Evolutionary conservation across 2,329 filamentous ascomycete genomes (phyloP), one percentile per base, ranked within the genome.

Genomic region (Diaporthe destruens): DNA sequence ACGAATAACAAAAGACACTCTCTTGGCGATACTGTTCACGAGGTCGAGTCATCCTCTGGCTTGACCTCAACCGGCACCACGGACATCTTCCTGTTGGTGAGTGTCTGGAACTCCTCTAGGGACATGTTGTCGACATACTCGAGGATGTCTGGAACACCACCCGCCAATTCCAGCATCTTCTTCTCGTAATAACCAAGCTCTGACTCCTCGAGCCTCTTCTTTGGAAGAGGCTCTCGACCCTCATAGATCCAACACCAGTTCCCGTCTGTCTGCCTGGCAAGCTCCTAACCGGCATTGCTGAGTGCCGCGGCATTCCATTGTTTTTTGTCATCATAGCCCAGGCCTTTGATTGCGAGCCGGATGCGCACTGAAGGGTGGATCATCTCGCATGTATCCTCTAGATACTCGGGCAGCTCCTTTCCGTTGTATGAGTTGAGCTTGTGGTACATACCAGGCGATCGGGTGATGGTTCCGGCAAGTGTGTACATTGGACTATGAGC

Each of bases 201-300:
- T 76, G 89, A 88, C 76, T 90, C 88, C 6, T 86, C 80, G 82
- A 90, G 81, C 36, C 83, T 80, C 12, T 76, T 76, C 2, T 85
- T 85, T 9, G 85, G 85, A 2, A 81, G 77, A 25, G 77, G 75
- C 69, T 86, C 82, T 0, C 81, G 79, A 0, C 88, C 88, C 20
- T 79, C 77, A 59, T 88, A 90, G 76, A 87, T 84, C 88, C 87
- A 90, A 1, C 87, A 80, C 87, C 88, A 90, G 49, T 85, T 81
- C 36, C 80, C 74, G 7, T 66, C 25, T 23, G 70, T 75, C 3
- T 81, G 82, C 20, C 80, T 82, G 72, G 79, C 81, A 44, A 87
- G 79, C 53, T 80, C 80, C 87, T 86, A 88, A 8, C 68, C 73
- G 59, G 80, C 79, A 9, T 77, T 77, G 18, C 81, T 77, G 9